Percentiles rank a stretch among this genome's conserved stretches.
These are phyloP conservation scores for Allium fistulosum DNA, from an alignment of 106 monocot species.

Conservation along the genomic window DNA sequence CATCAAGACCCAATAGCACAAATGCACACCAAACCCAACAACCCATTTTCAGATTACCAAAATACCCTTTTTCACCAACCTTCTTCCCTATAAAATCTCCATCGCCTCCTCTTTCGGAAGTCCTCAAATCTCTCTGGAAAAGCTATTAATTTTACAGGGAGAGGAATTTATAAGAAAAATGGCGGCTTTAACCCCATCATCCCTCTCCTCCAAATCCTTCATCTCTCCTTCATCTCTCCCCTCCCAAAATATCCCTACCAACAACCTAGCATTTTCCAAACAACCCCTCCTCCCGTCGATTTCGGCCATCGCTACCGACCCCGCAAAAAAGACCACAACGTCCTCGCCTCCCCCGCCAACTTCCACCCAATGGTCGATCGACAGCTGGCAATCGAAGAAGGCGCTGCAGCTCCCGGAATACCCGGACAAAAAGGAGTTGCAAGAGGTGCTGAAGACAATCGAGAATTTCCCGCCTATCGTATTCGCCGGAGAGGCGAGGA, in stretches of 20 bases:
- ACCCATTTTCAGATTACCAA: too few species aligned
- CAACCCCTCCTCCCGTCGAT: background rate
- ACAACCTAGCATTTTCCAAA: background rate
- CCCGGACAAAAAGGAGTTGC: constrained; percentile 52
- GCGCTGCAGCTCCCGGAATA: constrained; percentile 85
- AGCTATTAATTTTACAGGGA: too few species aligned
- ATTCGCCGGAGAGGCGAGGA: constrained; percentile 75
- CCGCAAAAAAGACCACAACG: background rate
- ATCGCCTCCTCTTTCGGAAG: too few species aligned
- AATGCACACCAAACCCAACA: too few species aligned
- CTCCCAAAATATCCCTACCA: constrained; percentile 3
- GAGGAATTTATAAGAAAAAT: background rate
- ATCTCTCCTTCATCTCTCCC: constrained; percentile 4
- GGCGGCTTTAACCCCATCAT: background rate
- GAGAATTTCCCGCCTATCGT: constrained; percentile 49
- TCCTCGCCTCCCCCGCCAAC: background rate
- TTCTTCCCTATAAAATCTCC: too few species aligned
- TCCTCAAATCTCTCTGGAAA: too few species aligned
- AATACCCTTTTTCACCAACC: too few species aligned
- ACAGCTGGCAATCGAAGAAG: constrained; percentile 14
- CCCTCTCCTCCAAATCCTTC: constrained; percentile 10
- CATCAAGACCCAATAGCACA: too few species aligned
- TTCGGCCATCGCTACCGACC: constrained; percentile 2
- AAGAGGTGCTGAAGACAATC: constrained; percentile 29
- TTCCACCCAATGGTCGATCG: background rate